These are phyloP conservation scores for Penicillium longicatenatum DNA, from an alignment of 495 filamentous ascomycete genomes.

Conservation along the genomic window DNA sequence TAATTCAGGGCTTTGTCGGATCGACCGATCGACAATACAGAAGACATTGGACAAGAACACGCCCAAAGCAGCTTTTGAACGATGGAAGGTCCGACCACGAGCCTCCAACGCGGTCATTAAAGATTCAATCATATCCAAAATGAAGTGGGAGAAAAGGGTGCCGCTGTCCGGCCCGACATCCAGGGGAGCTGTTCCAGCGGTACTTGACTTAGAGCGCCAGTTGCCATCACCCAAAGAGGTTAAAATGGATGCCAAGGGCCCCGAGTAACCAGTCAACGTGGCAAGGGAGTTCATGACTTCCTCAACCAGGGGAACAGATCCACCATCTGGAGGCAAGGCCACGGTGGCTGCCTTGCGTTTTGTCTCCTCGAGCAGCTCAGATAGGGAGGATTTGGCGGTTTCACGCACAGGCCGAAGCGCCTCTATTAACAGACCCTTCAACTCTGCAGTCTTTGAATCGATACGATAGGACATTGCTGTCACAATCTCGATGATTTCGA, in stretches of 20 bases:
- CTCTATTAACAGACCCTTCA: slow-evolving; percentile 80
- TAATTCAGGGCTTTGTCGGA: slow-evolving; percentile 75
- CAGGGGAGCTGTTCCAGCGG: slow-evolving; percentile 68
- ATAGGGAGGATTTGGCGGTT: slow-evolving; percentile 84
- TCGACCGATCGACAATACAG: slow-evolving; percentile 80
- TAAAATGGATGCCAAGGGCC: slow-evolving; percentile 86
- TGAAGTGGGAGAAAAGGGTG: slow-evolving; percentile 86
- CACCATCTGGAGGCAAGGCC: slow-evolving; percentile 76
- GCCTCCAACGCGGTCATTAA: slow-evolving; percentile 77
- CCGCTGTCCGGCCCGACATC: slow-evolving; percentile 89
- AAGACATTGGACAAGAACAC: slow-evolving; percentile 93
- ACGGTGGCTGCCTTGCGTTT: slow-evolving; percentile 63
- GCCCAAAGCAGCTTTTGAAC: slow-evolving; percentile 75
- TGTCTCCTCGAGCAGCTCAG: slow-evolving; percentile 84
- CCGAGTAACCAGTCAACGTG: slow-evolving; percentile 82
- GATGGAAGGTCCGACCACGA: slow-evolving; percentile 71
- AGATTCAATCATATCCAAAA: slow-evolving; percentile 78
- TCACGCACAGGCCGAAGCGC: slow-evolving; percentile 87
- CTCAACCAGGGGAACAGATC: slow-evolving; percentile 71
- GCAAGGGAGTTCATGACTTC: slow-evolving; percentile 87
- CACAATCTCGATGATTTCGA: slow-evolving; percentile 93
- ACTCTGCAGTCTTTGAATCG: slow-evolving; percentile 79
- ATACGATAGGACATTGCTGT: slow-evolving; percentile 76
- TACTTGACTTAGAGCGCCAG: slow-evolving; percentile 64
- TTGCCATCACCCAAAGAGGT: slow-evolving; percentile 90